phyloP scores from a whole-genome alignment of 1,284 basidiomycete species.

The Malassezia japonica region DNA sequence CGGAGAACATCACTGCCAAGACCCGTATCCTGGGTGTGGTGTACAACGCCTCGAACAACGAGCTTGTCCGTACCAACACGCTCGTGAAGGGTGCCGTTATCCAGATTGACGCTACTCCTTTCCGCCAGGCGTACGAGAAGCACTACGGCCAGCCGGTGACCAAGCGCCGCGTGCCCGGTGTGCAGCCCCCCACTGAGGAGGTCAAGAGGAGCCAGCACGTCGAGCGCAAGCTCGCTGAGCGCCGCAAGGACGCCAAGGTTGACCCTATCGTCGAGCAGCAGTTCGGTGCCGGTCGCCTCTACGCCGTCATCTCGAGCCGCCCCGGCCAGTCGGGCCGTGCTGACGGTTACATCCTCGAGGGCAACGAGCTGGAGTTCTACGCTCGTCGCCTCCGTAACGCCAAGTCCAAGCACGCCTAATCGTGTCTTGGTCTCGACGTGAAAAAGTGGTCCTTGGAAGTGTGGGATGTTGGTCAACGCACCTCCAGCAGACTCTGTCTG shows the following conservation, averaged over 20 bases:
- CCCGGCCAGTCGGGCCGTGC: conserved; percentile 45
- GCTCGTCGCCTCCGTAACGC: conserved; percentile 37
- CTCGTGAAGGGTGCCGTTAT: conserved; percentile 47
- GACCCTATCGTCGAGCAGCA: conserved; percentile 48
- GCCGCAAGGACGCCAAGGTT: conserved; percentile 41
- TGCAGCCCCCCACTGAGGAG: conserved; percentile 31
- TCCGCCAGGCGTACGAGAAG: conserved; percentile 49
- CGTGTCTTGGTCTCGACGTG: background rate
- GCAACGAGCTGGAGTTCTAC: conserved; percentile 47
- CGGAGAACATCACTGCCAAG: conserved; percentile 48
- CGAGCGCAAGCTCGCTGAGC: conserved; percentile 35
- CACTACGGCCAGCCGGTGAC: conserved; percentile 48
- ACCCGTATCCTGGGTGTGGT: conserved; percentile 48
- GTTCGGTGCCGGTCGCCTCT: conserved; percentile 46
- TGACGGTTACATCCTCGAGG: conserved; percentile 48
- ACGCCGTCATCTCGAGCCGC: conserved; percentile 43
- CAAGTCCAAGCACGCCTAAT: conserved; percentile 36
- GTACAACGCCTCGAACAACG: conserved; percentile 49
- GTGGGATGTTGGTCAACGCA: conserved; percentile 4
- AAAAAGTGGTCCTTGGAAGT: conserved; percentile 16
- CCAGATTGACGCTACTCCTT: conserved; percentile 47
- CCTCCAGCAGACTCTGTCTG: background rate
- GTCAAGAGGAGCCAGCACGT: conserved; percentile 38
- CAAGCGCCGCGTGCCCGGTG: conserved; percentile 40
- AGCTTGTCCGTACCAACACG: conserved; percentile 49